phyloP scores from a whole-genome alignment of 108 stramenopile species.

The Cyclotella baltica region DNA sequence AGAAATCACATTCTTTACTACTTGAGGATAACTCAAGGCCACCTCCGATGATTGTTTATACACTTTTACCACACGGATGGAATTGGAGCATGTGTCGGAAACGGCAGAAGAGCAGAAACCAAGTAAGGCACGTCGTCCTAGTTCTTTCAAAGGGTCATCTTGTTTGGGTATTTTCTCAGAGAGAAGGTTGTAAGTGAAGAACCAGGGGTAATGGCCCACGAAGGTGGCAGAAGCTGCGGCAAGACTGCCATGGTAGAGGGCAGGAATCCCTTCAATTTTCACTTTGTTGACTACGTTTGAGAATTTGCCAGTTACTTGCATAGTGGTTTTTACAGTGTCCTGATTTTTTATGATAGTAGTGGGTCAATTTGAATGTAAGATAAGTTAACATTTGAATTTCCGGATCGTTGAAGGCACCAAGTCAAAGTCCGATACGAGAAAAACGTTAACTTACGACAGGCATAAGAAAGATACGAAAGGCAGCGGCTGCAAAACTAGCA shows the following conservation, averaged over 20 bases:
- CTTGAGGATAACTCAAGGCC: constrained; percentile 90
- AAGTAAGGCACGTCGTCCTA: constrained; percentile 92
- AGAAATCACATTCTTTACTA: constrained; percentile 84
- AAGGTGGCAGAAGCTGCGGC: constrained; percentile 96
- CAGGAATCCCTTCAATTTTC: constrained; percentile 81
- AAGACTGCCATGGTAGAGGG: constrained; percentile 93
- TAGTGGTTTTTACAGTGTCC: constrained; percentile 90
- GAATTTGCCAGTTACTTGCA: constrained; percentile 98
- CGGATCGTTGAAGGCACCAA: no score
- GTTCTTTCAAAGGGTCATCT: constrained; percentile 79
- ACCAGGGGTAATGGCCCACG: constrained; percentile 98
- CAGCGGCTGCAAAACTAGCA: constrained; percentile 87
- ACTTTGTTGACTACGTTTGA: constrained; percentile 88
- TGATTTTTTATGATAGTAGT: no score
- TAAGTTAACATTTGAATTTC: no score
- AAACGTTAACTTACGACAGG: constrained; percentile 78
- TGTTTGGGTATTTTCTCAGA: constrained; percentile 94
- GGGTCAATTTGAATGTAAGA: no score
- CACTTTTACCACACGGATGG: constrained; percentile 98
- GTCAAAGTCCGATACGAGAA: no score
- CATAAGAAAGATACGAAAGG: constrained; percentile 96
- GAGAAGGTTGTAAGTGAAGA: constrained; percentile 96
- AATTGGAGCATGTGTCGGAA: constrained; percentile 96
- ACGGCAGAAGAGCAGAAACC: constrained; percentile 95
- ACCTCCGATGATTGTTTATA: constrained; percentile 96